Base-by-base conservation (phyloP, 2,329 filamentous ascomycete species). In the Neofusicoccum cordaticola region DNA sequence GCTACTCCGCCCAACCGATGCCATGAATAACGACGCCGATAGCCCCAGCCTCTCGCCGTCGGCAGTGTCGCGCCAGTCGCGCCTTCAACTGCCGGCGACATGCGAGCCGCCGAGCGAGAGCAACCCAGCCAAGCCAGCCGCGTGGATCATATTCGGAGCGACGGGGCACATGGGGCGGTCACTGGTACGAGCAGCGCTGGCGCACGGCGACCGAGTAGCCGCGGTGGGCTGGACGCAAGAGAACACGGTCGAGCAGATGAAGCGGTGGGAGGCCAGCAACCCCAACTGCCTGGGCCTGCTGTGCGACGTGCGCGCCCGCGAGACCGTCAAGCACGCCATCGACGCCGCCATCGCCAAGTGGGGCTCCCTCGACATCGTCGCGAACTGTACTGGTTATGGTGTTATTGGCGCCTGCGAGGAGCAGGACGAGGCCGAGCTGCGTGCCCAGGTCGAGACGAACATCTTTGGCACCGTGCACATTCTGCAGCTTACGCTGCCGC, bases 81-180 rank as follows among this genome's bases (percentile, higher is more conserved):
- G 78, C 67, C 79, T 87, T 9, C 80, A 88, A 70, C 85, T 98
- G 2, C 94, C 94, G 0, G 82, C 89, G 39, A 96, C 91, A 69
- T 97, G 93, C 75, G 91, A 96, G 70, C 94, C 94, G 31, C 93
- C 93, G 0, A 85, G 87, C 17, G 84, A 88, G 11, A 84, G 85
- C 52, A 88, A 89, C 65, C 88, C 90, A 11, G 82, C 86, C 2
- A 90, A 88, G 74, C 90, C 90, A 75, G 86, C 93, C 67, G 89
- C 94, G 80, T 98, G 94, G 94, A 87, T 98, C 74, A 92, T 98
- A 63, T 99, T 97, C 78, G 95, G 95, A 56, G 93, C 92, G 56
- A 97, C 93, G n/a, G 95, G 95, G 64, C 95, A 99, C 73, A 96
- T 98, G 84, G 95, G 95, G 66, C 89, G 92, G 61, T 96, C 91